Conservation (phyloP, 345 rosid species). For the Cardamine chenopodiifolia region DNA sequence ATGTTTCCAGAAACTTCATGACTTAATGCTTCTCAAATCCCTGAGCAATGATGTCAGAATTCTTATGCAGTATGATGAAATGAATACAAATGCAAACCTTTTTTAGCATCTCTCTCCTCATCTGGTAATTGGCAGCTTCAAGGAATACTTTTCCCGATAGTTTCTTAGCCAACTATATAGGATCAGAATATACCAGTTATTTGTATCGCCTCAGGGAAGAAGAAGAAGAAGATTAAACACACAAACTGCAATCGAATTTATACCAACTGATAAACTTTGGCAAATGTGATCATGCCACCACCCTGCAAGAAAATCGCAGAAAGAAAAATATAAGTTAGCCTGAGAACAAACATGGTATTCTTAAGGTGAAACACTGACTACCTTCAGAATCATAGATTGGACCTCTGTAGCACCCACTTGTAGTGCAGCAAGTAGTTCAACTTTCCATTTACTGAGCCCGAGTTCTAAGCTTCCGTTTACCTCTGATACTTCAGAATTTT, state of each 20-base stretch:
- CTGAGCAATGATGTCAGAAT: neutral
- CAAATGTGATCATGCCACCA: constrained; percentile 72
- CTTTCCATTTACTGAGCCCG: constrained; percentile 70
- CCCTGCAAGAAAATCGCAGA: constrained; percentile 52
- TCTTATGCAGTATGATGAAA: constrained; percentile 3
- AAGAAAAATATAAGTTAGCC: constrained; percentile 9
- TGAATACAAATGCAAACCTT: constrained; percentile 51
- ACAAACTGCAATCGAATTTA: constrained; percentile 31
- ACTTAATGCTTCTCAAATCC: constrained; percentile 2
- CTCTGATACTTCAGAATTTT: constrained; percentile 45
- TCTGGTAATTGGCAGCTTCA: constrained; percentile 88
- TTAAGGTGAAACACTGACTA: constrained; percentile 16
- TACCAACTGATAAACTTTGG: constrained; percentile 79
- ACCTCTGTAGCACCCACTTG: constrained; percentile 64
- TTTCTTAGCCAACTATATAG: constrained; percentile 61
- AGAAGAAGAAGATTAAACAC: constrained; percentile 32
- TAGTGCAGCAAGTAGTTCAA: constrained; percentile 62
- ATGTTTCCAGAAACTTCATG: neutral
- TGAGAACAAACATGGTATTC: constrained; percentile 8
- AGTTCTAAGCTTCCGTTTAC: constrained; percentile 58
- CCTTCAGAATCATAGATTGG: constrained; percentile 79
- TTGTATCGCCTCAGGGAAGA: constrained; percentile 8
- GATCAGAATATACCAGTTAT: constrained; percentile 27
- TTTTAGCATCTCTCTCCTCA: constrained; percentile 70
- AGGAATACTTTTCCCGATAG: constrained; percentile 67